These are phyloP conservation scores for Xylaria arbuscula DNA, from an alignment of 2,329 filamentous ascomycete genomes.

Conservation along the genomic window DNA sequence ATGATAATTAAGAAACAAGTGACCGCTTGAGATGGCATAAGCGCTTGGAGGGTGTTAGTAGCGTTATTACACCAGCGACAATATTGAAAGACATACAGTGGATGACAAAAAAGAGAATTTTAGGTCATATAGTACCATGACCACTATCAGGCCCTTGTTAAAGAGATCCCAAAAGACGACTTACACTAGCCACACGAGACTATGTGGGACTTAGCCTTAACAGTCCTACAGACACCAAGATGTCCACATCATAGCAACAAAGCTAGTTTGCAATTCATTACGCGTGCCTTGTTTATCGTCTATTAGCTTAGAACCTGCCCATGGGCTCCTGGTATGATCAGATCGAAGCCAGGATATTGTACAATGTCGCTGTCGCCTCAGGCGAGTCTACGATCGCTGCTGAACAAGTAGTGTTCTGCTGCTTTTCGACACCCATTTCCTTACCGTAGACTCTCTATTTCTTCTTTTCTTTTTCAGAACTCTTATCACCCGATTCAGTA, in stretches of 20 bases:
- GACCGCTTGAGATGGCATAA: neutral
- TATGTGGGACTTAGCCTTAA: neutral
- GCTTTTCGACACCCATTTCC: slow-evolving; percentile 14
- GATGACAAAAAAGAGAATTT: neutral
- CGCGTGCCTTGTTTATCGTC: slow-evolving; percentile 31
- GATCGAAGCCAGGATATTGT: slow-evolving; percentile 41
- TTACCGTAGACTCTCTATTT: slow-evolving; percentile 50
- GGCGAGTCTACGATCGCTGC: slow-evolving; percentile 15
- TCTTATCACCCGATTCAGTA: slow-evolving; percentile 52
- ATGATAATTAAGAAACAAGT: neutral
- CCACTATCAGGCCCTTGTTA: neutral
- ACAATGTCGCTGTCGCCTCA: slow-evolving; percentile 37
- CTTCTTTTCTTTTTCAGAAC: slow-evolving; percentile 61
- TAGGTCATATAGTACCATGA: neutral
- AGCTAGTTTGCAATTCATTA: slow-evolving; percentile 21
- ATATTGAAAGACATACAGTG: neutral
- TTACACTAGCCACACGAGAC: neutral
- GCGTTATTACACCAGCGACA: neutral
- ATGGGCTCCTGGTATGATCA: slow-evolving; percentile 25
- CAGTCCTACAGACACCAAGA: neutral
- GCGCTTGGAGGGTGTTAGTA: neutral
- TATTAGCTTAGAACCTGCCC: slow-evolving; percentile 30
- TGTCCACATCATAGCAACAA: neutral
- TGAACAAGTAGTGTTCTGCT: slow-evolving; percentile 25
- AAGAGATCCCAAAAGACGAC: neutral